Base-by-base conservation (phyloP, 129 eudicot species). In the Heracleum sosnowskyi region DNA sequence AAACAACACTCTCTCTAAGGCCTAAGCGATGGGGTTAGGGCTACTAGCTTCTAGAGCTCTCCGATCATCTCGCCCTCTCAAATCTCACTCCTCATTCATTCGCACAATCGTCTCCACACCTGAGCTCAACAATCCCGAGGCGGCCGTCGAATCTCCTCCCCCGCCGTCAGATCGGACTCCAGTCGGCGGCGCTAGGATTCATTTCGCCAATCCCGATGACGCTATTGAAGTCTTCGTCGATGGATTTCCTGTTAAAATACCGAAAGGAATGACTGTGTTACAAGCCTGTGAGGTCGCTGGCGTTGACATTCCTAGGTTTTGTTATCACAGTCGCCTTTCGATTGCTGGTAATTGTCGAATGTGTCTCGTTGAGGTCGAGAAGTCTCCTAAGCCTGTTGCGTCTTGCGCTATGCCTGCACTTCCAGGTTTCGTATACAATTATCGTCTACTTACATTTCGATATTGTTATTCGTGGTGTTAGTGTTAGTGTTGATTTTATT, bases 341-440 rank as follows among this genome's bases (percentile, higher is more conserved):
- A 95, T 95, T 28, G 99, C 99, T 16, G 97, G 99, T 18, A 95
- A 95, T 53, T 95, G 99, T 78, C 91, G 99, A 20, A 96, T 92
- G 97, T 92, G 97, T 73, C 87, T 96, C 11, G 97, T 92, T 1
- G 99, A 95, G 86, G 97, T 95, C 35, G 99, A 92, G 85, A 90
- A 95, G 77, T 90, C 94, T 0, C 97, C 97, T 17, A 95, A 95
- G 86, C 97, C 97, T 3, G 99, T 95, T 26, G 97, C 99, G 20
- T 95, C 97, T 11, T 95, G 99, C 66, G 99, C 99, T 33, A 95
- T 95, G 99, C 99, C 99, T n/a, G 97, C 97, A 36, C 89, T 91
- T 46, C 97, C 97, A 24, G 97, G 97, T 86, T 39, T 49, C 24
- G 55, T 16, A 47, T 47, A 11, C 55, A 16, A 47, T 47, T 18